Evolutionary conservation across 2,329 filamentous ascomycete species (phyloP).

Genomic region (Mollisia scopiformis): DNA sequence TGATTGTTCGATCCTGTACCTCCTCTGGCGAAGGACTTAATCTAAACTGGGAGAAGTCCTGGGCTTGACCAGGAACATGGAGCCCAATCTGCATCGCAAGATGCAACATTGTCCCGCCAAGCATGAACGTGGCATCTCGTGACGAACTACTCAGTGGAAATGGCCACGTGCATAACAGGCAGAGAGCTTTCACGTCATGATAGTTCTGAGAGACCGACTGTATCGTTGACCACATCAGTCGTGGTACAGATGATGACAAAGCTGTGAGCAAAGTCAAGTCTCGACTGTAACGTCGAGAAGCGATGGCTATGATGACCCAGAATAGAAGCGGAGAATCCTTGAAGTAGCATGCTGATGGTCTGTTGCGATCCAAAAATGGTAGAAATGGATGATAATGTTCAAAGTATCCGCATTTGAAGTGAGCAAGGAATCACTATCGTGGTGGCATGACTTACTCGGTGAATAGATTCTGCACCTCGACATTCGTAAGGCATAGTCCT

Average conservation of each 20-base stretch:
- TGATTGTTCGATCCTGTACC: conserved; percentile 73
- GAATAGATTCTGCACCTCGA: background rate
- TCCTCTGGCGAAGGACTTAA: conserved; percentile 70
- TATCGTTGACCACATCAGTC: conserved; percentile 16
- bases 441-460: background rate
- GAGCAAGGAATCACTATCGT: background rate
- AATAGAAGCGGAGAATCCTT: conserved; percentile 16
- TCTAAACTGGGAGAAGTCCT: conserved; percentile 75
- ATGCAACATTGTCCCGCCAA: conserved; percentile 74
- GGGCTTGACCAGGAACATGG: conserved; percentile 75
- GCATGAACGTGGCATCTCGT: conserved; percentile 27
- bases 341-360: conserved; percentile 12
- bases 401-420: conserved; percentile 12
- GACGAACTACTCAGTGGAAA: conserved; percentile 30
- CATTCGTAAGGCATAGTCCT: background rate
- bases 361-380: conserved; percentile 12
- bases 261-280: conserved; percentile 13
- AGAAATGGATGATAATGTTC: conserved; percentile 18
- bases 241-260: conserved; percentile 1
- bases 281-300: conserved; percentile 12
- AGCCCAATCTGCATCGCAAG: conserved; percentile 80
- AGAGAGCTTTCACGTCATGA: conserved; percentile 23
- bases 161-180: conserved; percentile 29
- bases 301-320: conserved; percentile 21
- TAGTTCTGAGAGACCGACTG: conserved; percentile 1